A percentile compares a stretch with the other conserved stretches of the same genome.
phyloP scores from a whole-genome alignment of 345 rosid species.

The Camelina hispida region DNA sequence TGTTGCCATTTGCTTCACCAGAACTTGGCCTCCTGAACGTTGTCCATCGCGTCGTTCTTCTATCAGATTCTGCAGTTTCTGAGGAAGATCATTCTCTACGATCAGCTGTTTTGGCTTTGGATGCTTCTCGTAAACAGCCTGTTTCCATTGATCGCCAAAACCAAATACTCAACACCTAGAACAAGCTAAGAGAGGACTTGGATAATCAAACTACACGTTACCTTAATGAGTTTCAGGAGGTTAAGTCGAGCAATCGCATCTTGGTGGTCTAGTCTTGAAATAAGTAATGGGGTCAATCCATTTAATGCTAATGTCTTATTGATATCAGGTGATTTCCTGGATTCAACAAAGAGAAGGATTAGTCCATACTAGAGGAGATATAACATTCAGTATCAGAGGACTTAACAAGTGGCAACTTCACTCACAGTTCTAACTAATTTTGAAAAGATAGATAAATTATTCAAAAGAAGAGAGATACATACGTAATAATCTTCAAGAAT shows the following conservation, averaged over 20 bases:
- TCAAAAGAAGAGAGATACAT: slow-evolving; percentile 36
- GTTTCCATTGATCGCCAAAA: slow-evolving; percentile 40
- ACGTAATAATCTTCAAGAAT: slow-evolving; percentile 96
- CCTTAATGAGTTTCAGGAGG: slow-evolving; percentile 95
- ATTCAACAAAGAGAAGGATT: slow-evolving; percentile 40
- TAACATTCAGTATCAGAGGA: background rate
- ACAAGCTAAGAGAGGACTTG: slow-evolving; percentile 47
- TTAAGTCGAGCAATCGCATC: slow-evolving; percentile 97
- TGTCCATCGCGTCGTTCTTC: slow-evolving; percentile 97
- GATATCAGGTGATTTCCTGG: slow-evolving; percentile 93
- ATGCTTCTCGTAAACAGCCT: slow-evolving; percentile 99
- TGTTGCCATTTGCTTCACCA: slow-evolving; percentile 98
- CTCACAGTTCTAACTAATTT: slow-evolving; percentile 13
- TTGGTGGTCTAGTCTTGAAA: slow-evolving; percentile 85
- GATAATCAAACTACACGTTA: slow-evolving; percentile 40
- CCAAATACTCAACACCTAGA: slow-evolving; percentile 18
- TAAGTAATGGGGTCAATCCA: slow-evolving; percentile 91
- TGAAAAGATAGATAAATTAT: slow-evolving; percentile 7
- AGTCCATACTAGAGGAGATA: slow-evolving; percentile 48
- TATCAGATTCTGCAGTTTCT: slow-evolving; percentile 78
- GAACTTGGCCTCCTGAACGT: slow-evolving; percentile 91
- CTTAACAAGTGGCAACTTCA: slow-evolving; percentile 5
- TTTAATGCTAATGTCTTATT: slow-evolving; percentile 91
- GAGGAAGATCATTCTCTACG: slow-evolving; percentile 90
- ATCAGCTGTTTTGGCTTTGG: slow-evolving; percentile 96